A percentile compares a stretch with the other conserved stretches of the same genome.
Evolutionary conservation across 768 basidiomycete species (phyloP).

Genomic region (Amyloporia xantha): DNA sequence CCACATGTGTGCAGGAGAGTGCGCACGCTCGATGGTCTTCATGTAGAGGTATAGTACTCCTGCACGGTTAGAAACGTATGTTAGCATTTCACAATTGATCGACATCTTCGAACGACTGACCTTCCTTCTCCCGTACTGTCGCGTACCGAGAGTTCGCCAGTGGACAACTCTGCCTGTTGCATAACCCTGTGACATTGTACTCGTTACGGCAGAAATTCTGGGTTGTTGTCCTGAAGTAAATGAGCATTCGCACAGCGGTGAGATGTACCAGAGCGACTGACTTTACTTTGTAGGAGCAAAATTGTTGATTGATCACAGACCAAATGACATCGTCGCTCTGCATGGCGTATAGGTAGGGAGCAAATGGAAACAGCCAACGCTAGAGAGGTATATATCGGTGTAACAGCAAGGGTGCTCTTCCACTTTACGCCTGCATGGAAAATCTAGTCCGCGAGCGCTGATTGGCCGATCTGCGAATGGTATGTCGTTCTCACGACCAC

Average conservation of each 20-base stretch:
- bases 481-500: slow-evolving; percentile 6
- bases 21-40: slow-evolving; percentile 97
- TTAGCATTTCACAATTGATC: not conserved
- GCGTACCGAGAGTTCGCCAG: slow-evolving; percentile 98
- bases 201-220: slow-evolving; percentile 99
- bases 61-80: slow-evolving; percentile 24
- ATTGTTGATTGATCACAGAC: slow-evolving; percentile 90
- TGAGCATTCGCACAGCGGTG: too few species aligned
- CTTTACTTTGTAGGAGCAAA: slow-evolving; percentile 99
- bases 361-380: not conserved
- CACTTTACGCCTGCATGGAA: slow-evolving; percentile 2
- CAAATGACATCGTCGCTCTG: slow-evolving; percentile 99
- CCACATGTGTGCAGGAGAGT: slow-evolving; percentile 97
- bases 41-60: slow-evolving; percentile 89
- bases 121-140: slow-evolving; percentile 95
- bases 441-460: slow-evolving; percentile 12
- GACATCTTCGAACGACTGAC: slow-evolving; percentile 30
- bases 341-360: slow-evolving; percentile 34
- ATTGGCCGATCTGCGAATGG: slow-evolving; percentile 8
- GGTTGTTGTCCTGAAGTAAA: slow-evolving; percentile 64
- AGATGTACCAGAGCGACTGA: slow-evolving; percentile 39
- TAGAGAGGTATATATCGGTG: not conserved
- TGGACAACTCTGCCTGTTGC: slow-evolving; percentile 92
- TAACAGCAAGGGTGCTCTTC: too few species aligned
- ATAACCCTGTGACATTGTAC: slow-evolving; percentile 96